Conservation (phyloP, 495 filamentous ascomycete genomes). For the Melanomma pulvis-pyrius region DNA sequence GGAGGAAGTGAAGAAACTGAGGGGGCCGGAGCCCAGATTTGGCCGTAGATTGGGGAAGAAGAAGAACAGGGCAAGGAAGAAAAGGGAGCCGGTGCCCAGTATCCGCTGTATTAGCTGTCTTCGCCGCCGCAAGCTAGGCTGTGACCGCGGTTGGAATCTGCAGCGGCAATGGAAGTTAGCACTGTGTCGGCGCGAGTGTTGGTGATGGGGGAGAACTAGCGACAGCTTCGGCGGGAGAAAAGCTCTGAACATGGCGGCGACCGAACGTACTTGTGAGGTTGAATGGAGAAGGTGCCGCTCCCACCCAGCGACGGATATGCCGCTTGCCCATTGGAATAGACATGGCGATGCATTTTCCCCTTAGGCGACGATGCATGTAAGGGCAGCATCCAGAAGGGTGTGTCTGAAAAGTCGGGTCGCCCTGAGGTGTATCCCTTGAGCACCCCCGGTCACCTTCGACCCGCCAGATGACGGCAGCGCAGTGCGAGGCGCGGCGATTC, state of each 20-base stretch:
- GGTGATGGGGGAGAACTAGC: conserved; percentile 15
- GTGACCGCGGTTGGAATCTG: conserved; percentile 87
- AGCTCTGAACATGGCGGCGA: conserved; percentile 10
- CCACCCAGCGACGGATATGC: conserved; percentile 61
- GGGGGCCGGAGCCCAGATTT: conserved; percentile 60
- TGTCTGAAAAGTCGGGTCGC: conserved; percentile 1
- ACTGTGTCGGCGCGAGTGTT: conserved; percentile 13
- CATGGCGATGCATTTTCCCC: conserved; percentile 62
- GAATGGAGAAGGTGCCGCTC: conserved; percentile 75
- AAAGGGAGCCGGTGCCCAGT: conserved; percentile 53
- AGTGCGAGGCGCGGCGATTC: conserved; percentile 10
- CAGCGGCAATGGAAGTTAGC: conserved; percentile 32
- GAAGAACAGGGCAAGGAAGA: conserved; percentile 67
- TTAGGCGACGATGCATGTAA: conserved; percentile 40
- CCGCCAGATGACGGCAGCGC: conserved; percentile 26
- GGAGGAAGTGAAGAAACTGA: conserved; percentile 68
- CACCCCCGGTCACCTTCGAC: conserved; percentile 35
- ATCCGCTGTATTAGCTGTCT: conserved; percentile 70
- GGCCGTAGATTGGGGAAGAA: conserved; percentile 72
- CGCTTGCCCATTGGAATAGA: conserved; percentile 74
- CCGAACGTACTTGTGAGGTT: conserved; percentile 75
- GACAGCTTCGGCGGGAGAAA: background rate
- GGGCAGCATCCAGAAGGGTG: conserved; percentile 41
- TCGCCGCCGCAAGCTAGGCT: conserved; percentile 73
- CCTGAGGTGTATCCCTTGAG: conserved; percentile 37